Percentiles rank a stretch among this genome's conserved stretches.
phyloP scores from a whole-genome alignment of 2,329 filamentous ascomycete species.

The Ascochyta clinopodiicola region DNA sequence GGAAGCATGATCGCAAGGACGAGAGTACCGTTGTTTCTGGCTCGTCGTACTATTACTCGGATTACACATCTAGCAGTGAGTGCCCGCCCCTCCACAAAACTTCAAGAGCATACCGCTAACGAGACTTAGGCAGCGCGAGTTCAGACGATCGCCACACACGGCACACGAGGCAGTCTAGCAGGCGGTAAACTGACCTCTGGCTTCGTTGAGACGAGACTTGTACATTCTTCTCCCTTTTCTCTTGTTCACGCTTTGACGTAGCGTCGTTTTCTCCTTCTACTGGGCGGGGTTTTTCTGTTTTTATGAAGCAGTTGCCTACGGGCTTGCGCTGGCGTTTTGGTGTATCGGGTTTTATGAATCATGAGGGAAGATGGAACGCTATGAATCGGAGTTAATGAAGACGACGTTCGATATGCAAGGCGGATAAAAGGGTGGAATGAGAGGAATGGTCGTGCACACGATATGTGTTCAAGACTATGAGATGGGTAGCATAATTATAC shows the following conservation, averaged over 20 bases:
- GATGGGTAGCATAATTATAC: neutral
- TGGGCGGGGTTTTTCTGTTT: too few species aligned
- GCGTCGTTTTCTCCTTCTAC: too few species aligned
- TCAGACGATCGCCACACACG: slow-evolving; percentile 52
- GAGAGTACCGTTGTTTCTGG: slow-evolving; percentile 52
- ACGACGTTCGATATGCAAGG: slow-evolving; percentile 8
- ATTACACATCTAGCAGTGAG: slow-evolving; percentile 59
- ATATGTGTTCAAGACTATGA: too few species aligned
- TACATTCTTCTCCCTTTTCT: slow-evolving; percentile 22
- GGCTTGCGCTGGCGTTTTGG: too few species aligned
- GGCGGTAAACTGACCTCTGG: neutral
- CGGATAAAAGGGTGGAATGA: too few species aligned
- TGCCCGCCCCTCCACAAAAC: too few species aligned
- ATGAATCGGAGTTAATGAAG: slow-evolving; percentile 2
- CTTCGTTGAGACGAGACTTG: neutral
- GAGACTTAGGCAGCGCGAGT: slow-evolving; percentile 50
- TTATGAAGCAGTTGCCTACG: too few species aligned
- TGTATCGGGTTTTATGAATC: too few species aligned
- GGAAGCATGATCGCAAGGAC: slow-evolving; percentile 49
- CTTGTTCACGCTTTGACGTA: neutral
- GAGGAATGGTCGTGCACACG: too few species aligned
- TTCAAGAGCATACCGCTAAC: slow-evolving; percentile 26
- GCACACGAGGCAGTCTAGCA: slow-evolving; percentile 45
- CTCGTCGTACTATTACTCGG: slow-evolving; percentile 51
- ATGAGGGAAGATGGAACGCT: too few species aligned